These are phyloP conservation scores for Lentinus polychrous DNA, from an alignment of 1,284 basidiomycete genomes.

Conservation along the genomic window DNA sequence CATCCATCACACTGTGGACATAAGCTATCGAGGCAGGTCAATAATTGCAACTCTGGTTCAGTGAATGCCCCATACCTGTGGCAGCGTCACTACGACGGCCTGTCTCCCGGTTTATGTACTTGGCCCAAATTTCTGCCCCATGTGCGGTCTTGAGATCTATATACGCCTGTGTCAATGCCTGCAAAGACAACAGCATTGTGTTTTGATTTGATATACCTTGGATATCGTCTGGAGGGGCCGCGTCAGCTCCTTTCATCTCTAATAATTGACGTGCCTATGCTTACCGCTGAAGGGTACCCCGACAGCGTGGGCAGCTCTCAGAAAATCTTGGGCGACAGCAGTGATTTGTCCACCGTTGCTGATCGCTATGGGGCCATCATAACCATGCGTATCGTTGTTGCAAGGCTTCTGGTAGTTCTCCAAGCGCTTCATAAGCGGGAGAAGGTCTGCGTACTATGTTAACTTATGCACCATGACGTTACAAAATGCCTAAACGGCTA, in stretches of 20 bases:
- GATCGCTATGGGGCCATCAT: conserved; percentile 66
- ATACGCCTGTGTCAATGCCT: neutral
- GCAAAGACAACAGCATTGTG: neutral
- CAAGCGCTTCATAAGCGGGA: conserved; percentile 69
- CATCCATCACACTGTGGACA: conserved; percentile 67
- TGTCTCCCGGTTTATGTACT: conserved; percentile 70
- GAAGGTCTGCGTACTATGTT: conserved; percentile 37
- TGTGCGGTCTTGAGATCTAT: conserved; percentile 54
- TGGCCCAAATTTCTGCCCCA: conserved; percentile 68
- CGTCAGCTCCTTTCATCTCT: neutral
- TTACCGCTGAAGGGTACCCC: conserved; percentile 62
- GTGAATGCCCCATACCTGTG: conserved; percentile 37
- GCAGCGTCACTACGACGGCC: conserved; percentile 67
- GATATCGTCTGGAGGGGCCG: conserved; percentile 46
- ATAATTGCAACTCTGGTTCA: neutral
- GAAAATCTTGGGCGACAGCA: conserved; percentile 61
- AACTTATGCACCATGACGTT: neutral
- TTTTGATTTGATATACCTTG: conserved; percentile 33
- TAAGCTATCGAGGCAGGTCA: conserved; percentile 35
- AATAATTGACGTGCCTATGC: conserved; percentile 14
- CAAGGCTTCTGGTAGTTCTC: conserved; percentile 72
- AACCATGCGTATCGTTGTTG: conserved; percentile 54
- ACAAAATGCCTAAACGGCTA: conserved; percentile 10
- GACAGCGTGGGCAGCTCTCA: conserved; percentile 54
- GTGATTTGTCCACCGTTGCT: conserved; percentile 59